These are phyloP conservation scores for Coemansia sp. DNA, from an alignment of 192 early-diverging fungal species.

Conservation along the genomic window DNA sequence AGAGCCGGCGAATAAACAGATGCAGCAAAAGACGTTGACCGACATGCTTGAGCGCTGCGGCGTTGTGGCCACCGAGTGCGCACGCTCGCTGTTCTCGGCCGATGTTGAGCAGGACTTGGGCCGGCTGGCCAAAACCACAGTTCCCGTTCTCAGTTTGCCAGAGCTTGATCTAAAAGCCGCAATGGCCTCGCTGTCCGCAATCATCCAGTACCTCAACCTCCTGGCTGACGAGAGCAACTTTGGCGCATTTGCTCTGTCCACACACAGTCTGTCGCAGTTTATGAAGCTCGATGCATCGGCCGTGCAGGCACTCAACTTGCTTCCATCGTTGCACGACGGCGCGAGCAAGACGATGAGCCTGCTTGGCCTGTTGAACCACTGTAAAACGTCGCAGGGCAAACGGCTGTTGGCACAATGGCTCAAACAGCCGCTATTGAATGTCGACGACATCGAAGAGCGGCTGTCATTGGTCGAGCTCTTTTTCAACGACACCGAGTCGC, in stretches of 20 bases:
- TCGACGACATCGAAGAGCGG: slow-evolving; percentile 70
- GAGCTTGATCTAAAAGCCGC: slow-evolving; percentile 51
- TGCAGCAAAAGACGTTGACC: slow-evolving; percentile 68
- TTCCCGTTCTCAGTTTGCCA: slow-evolving; percentile 62
- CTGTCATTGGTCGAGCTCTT: slow-evolving; percentile 74
- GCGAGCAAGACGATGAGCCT: slow-evolving; percentile 61
- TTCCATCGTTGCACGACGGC: slow-evolving; percentile 73
- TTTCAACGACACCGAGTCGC: slow-evolving; percentile 59
- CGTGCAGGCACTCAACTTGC: slow-evolving; percentile 80
- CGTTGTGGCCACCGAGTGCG: slow-evolving; percentile 65
- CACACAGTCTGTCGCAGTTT: slow-evolving; percentile 81
- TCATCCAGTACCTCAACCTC: slow-evolving; percentile 55
- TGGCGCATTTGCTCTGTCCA: slow-evolving; percentile 67
- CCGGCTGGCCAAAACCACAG: slow-evolving; percentile 67
- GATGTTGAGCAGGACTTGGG: slow-evolving; percentile 87
- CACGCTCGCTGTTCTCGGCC: slow-evolving; percentile 64
- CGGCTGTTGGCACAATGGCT: slow-evolving; percentile 87
- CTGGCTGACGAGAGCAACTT: slow-evolving; percentile 76
- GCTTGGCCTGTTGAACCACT: slow-evolving; percentile 82
- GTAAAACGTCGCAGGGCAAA: slow-evolving; percentile 84
- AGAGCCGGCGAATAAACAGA: slow-evolving; percentile 57
- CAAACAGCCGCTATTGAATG: slow-evolving; percentile 80
- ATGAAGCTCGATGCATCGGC: slow-evolving; percentile 92
- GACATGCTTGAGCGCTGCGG: slow-evolving; percentile 72
- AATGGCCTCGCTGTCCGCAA: slow-evolving; percentile 25